Base-by-base conservation (phyloP, 345 rosid species). In the Brassica juncea region DNA sequence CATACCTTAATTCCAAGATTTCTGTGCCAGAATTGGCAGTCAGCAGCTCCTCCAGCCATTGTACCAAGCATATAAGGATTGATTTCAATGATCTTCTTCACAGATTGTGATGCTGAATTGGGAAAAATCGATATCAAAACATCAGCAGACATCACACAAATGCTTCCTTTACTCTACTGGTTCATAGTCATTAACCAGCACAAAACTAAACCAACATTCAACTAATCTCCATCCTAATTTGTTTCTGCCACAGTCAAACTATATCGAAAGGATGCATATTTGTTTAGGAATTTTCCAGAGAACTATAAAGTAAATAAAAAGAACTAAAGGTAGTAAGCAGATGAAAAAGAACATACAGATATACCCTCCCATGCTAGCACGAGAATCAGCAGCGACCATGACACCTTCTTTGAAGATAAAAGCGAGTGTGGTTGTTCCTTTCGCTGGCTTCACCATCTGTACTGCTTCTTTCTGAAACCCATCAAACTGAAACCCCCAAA, bases 291-390 rank as follows among this genome's bases (percentile, higher is more conserved):
- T 12, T 19, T 3, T 30, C 30, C 0, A 5, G 44, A 71, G 47
- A 54, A 70, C n/a, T 52, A 28, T 5, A 28, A 12, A 30, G 6
- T 12, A 54, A 1, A 69, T 1, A 27, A 54, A 63, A 8, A 25
- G 35, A 19, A 1, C 0, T 1, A 54, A 27, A 64, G 52, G 52
- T 11, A 42, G 52, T 11, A 42, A 71, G 42, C 2, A 1, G 23
- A 30, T 6, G 25, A 44, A 23, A 35, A 81, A 21, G 73, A 70
- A 84, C 91, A 74, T 90, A 96, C 98, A 96, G 55, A 93, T 92
- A 82, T 93, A 96, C 80, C 97, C 98, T 81, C 99, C 99, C 99
- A 96, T 93, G 97, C 97, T 93, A 77, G 99, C 99, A 78, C 98
- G 87, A 70, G 99, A 93, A 88, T 96, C 99, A 80, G 98, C 97